phyloP scores from a whole-genome alignment of 208 protist genomes.

The Acanthamoeba comandoni region DNA sequence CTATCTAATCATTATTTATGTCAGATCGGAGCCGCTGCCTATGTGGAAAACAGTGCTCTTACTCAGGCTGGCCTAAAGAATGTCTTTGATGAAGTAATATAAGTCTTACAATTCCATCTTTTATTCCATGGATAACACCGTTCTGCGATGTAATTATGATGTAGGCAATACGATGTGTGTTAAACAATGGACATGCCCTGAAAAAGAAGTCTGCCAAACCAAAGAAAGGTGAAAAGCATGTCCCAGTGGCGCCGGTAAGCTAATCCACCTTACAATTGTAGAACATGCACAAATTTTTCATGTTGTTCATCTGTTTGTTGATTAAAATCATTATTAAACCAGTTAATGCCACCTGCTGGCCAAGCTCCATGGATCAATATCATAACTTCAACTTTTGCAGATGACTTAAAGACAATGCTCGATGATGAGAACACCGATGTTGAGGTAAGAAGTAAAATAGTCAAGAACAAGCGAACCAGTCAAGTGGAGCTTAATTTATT shows the following conservation, averaged over 20 bases:
- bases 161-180: too few species aligned
- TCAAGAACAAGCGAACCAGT: background rate
- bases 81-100: constrained; percentile 32
- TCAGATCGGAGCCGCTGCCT: too few species aligned
- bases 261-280: too few species aligned
- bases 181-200: too few species aligned
- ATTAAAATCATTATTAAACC: too few species aligned
- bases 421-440: constrained; percentile 60
- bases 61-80: constrained; percentile 90
- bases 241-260: constrained; percentile 33
- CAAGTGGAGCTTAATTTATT: background rate
- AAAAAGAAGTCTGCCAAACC: constrained; percentile 24
- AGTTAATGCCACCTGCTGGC: constrained; percentile 12
- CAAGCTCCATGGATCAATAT: constrained; percentile 79
- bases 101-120: too few species aligned
- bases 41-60: constrained; percentile 86
- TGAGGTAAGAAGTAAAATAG: background rate
- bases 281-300: too few species aligned
- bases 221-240: constrained; percentile 23
- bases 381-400: constrained; percentile 71
- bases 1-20: too few species aligned
- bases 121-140: too few species aligned
- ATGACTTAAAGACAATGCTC: constrained; percentile 67
- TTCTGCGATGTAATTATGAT: too few species aligned
- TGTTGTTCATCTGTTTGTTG: too few species aligned